A percentile compares a stretch with the other conserved stretches of the same genome.
Conservation (phyloP, 768 basidiomycete species). For the Lactifluus hygrophoroides region DNA sequence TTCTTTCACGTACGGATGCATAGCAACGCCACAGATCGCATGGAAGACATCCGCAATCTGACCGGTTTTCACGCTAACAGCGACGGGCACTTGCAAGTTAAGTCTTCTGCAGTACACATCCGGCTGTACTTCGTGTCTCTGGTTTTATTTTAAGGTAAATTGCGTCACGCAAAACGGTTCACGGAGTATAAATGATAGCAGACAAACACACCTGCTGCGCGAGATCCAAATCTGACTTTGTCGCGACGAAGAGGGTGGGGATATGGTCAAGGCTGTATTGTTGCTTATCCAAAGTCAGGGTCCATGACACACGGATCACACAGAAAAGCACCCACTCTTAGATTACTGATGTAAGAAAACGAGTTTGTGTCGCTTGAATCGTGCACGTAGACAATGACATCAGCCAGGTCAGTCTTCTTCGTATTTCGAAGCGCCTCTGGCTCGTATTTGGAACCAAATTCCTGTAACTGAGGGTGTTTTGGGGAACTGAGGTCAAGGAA, state of each 20-base stretch:
- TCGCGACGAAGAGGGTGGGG: slow-evolving; percentile 95
- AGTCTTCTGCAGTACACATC: slow-evolving; percentile 92
- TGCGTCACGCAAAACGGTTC: background rate
- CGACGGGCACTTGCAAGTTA: slow-evolving; percentile 86
- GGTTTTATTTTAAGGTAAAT: slow-evolving; percentile 28
- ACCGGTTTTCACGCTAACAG: slow-evolving; percentile 82
- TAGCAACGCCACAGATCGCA: slow-evolving; percentile 72
- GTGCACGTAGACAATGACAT: slow-evolving; percentile 92
- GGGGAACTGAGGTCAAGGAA: slow-evolving; percentile 1
- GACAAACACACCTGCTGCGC: slow-evolving; percentile 68
- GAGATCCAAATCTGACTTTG: slow-evolving; percentile 95
- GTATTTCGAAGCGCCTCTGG: slow-evolving; percentile 79
- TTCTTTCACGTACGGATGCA: slow-evolving; percentile 65
- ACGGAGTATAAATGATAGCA: slow-evolving; percentile 4
- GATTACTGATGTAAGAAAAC: slow-evolving; percentile 95
- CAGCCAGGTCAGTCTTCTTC: slow-evolving; percentile 87
- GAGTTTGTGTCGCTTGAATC: slow-evolving; percentile 99
- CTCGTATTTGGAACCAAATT: slow-evolving; percentile 95
- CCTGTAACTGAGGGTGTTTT: slow-evolving; percentile 84
- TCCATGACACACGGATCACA: slow-evolving; percentile 2
- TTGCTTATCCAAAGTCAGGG: slow-evolving; percentile 50
- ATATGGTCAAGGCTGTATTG: slow-evolving; percentile 94
- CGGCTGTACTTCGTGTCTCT: slow-evolving; percentile 97
- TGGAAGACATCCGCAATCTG: slow-evolving; percentile 85
- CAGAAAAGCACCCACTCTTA: slow-evolving; percentile 52